phyloP scores from a whole-genome alignment of 192 early-diverging fungal species.

The Coemansia sp. region DNA sequence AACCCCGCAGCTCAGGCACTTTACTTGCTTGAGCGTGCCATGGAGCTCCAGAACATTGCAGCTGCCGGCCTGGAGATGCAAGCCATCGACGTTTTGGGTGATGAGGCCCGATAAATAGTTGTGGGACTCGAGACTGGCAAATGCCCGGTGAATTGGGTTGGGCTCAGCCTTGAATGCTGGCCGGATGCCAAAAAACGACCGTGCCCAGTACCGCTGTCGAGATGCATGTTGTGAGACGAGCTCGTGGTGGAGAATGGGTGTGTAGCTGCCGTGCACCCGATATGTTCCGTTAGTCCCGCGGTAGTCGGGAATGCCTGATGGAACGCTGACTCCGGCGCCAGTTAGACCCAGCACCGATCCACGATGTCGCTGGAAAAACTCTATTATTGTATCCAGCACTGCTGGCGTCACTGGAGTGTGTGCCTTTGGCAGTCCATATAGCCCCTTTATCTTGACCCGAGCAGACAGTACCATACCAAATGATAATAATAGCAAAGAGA shows the following conservation, averaged over 20 bases:
- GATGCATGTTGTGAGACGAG: conserved; percentile 59
- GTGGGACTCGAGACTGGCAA: conserved; percentile 55
- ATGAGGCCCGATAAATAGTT: conserved; percentile 62
- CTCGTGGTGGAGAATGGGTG: conserved; percentile 82
- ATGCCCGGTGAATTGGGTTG: conserved; percentile 69
- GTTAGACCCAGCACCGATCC: conserved; percentile 43
- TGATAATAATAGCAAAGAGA: no score
- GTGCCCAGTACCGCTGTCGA: conserved; percentile 89
- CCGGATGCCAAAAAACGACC: conserved; percentile 81
- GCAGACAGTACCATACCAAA: conserved; percentile 17
- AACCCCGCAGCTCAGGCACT: conserved; percentile 71
- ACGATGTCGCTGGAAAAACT: conserved; percentile 29
- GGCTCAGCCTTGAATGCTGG: conserved; percentile 66
- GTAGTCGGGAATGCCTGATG: conserved; percentile 82
- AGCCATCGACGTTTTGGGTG: conserved; percentile 91
- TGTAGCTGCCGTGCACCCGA: conserved; percentile 69
- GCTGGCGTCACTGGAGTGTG: conserved; percentile 28
- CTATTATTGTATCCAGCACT: conserved; percentile 15
- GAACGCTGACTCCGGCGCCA: conserved; percentile 60
- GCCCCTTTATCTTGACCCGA: conserved; percentile 40
- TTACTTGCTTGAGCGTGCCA: conserved; percentile 72
- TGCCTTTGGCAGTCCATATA: conserved; percentile 35
- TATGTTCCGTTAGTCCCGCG: conserved; percentile 75
- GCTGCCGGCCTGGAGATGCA: conserved; percentile 67
- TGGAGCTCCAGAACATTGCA: conserved; percentile 78